Base-by-base conservation (phyloP, 2,329 filamentous ascomycete species). In the Sarocladiaceae sp. region DNA sequence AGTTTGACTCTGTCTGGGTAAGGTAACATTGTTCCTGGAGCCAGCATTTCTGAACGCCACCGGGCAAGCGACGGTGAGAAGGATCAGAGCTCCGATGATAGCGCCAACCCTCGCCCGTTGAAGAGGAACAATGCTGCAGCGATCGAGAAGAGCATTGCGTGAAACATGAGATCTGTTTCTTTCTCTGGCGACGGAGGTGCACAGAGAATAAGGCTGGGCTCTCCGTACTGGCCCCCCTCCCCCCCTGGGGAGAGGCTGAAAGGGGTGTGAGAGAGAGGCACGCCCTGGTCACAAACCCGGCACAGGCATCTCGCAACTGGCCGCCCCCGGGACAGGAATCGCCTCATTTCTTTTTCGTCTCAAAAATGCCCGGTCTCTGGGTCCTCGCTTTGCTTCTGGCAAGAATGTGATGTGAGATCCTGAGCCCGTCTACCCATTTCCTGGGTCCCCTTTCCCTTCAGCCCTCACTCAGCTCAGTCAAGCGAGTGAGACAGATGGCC, bases 381-480 rank as follows among this genome's bases (percentile, higher is more conserved):
- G 33, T 19, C 18, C 21, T 35, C 21, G 16, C 33, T 35, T 35
- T 19, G 19, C 18, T 13, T 16, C 33, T 13, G 11, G 10, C 9
- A 33, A n/a, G 33, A 35, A 10, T 6, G n/a, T n/a, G n/a, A n/a
- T n/a, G n/a, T n/a, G n/a, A n/a, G n/a, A 20, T 15, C 10, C 9
- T n/a, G 33, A 41, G 13, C 15, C 37, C 37, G 29, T 27, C 29
- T 41, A 41, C 37, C 37, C 23, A 41, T 21, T 41, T 41, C 37
- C 37, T 41, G 37, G 37, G n/a, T 39, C 34, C 16, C 7, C 16
- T 9, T 9, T 29, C 13, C 26, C 26, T 29, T 13, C n/a, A n/a
- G 26, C 19, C 23, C 5, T 41, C 9, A 10, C 37, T 23, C 24
- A 27, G 6, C 33, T 18, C n/a, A n/a, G n/a, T n/a, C n/a, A n/a